These are phyloP conservation scores for Oryza glumipatula DNA, from an alignment of 176 grass and related monocot genomes.

Conservation along the genomic window DNA sequence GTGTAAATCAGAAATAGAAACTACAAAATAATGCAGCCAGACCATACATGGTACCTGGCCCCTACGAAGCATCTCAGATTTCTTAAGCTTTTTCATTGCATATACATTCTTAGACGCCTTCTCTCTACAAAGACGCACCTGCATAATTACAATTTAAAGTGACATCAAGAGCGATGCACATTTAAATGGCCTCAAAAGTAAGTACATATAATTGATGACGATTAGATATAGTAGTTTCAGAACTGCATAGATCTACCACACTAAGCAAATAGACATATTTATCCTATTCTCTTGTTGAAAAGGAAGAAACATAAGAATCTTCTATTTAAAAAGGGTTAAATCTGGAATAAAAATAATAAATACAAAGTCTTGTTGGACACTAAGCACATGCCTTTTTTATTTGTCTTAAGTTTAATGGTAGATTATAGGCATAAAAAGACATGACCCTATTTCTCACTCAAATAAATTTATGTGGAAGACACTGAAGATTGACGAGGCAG, in stretches of 20 bases:
- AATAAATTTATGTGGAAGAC: background rate
- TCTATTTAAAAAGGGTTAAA: background rate
- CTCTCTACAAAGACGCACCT: conserved; percentile 98
- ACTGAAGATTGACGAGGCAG: background rate
- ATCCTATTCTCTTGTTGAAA: conserved; percentile 3
- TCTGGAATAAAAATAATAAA: conserved; percentile 9
- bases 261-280: background rate
- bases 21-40: conserved; percentile 31
- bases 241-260: background rate
- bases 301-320: conserved; percentile 2
- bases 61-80: conserved; percentile 99
- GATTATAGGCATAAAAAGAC: background rate
- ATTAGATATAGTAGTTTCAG: conserved; percentile 9
- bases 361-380: background rate
- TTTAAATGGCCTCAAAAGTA: conserved; percentile 7
- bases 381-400: background rate
- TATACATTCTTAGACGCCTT: conserved; percentile 81
- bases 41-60: conserved; percentile 78
- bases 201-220: conserved; percentile 2
- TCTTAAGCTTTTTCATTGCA: conserved; percentile 99
- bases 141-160: conserved; percentile 44
- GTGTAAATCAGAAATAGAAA: conserved; percentile 34
- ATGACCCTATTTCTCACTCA: background rate
- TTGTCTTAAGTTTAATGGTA: background rate
- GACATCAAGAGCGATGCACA: conserved; percentile 6